These are phyloP conservation scores for Parachaetomium inaequale DNA, from an alignment of 495 filamentous ascomycete species.

Conservation along the genomic window DNA sequence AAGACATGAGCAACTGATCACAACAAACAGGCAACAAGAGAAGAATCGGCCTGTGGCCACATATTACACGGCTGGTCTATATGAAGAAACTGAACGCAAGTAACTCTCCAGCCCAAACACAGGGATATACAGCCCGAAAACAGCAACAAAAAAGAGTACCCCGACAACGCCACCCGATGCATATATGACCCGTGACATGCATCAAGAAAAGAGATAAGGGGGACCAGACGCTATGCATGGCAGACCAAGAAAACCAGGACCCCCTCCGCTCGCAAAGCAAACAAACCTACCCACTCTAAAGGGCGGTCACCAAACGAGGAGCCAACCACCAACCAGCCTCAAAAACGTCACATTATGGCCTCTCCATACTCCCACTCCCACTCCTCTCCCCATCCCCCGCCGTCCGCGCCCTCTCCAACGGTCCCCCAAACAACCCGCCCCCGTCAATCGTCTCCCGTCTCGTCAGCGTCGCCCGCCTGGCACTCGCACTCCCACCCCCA, in stretches of 20 bases:
- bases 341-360: too few relatives aligned
- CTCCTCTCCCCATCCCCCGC: background rate
- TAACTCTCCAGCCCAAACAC: background rate
- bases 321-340: background rate
- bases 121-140: background rate
- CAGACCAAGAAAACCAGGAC: background rate
- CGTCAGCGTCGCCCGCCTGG: background rate
- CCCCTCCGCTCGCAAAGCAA: background rate
- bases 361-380: background rate
- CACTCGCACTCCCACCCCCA: background rate
- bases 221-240: background rate
- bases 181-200: background rate
- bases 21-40: too few relatives aligned
- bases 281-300: background rate
- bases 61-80: too few relatives aligned
- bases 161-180: slow-evolving; percentile 2
- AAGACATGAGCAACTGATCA: too few relatives aligned
- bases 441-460: background rate
- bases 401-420: slow-evolving; percentile 1
- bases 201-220: background rate
- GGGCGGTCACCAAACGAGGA: background rate
- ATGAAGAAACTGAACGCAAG: too few relatives aligned
- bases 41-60: too few relatives aligned
- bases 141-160: background rate
- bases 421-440: background rate